Base-by-base conservation (phyloP, 805 yeast species). In the Maudiozyma turicensis region DNA sequence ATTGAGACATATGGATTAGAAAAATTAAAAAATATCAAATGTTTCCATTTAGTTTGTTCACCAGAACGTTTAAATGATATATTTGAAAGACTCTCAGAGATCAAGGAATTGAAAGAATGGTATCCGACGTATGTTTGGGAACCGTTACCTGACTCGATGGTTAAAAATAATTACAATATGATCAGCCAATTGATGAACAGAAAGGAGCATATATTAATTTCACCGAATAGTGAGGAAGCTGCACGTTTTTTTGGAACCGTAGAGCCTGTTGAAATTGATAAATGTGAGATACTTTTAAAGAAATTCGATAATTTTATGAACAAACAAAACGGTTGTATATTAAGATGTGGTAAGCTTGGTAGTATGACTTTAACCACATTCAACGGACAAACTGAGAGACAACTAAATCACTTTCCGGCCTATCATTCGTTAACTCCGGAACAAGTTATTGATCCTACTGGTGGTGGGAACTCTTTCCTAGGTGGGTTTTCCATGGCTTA, bases 391-490 rank as follows among this genome's bases (percentile, higher is more conserved):
- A 8, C 13, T 6, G 15, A 6, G 7, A 32, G 47, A 20, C 13
- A 40, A 1, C 15, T 32, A 11, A 6, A 10, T 9, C 77, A 85
- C 79, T 73, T 79, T 26, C 90, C 93, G 0, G 86, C 96, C 0
- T 91, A 84, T 63, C 95, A 89, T 59, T 63, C 59, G 10, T 69
- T 67, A 20, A 56, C 59, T 3, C 57, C 58, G 3, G 61, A 59
- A 55, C 63, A 64, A 44, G 89, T 89, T 0, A 71, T 85, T 1
- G 98, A 90, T 64, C 95, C 96, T 2, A 90, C 97, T 0, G 98
- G 98, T 0, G 96, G 95, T 14, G 98, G 98, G 0, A 95, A 90
- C 60, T 75, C 95, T 0, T 89, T 84, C 61, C 77, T 87, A 46
- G 97, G 96, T 1, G 95, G 86, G 0, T 76, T 88, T 48, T 76